Evolutionary conservation across 768 basidiomycete genomes (phyloP), one percentile per base, ranked within the genome.

Genomic region (Calocybe cyanea): DNA sequence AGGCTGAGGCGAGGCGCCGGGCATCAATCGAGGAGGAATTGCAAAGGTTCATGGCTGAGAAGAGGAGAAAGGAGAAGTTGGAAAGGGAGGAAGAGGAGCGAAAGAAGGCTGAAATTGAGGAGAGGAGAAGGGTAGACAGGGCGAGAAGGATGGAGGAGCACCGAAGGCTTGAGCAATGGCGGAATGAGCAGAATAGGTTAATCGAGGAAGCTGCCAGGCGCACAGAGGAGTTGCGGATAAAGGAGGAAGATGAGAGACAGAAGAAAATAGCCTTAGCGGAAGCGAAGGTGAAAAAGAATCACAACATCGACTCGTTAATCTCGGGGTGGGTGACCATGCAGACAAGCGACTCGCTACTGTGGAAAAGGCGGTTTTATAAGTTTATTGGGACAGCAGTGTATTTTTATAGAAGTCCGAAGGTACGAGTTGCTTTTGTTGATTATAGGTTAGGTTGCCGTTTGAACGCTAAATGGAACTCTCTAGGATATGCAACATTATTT

Each of bases 351-450:
- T 69, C 67, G 2, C 60, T 80, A 43, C 64, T 71, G 0, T 86
- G 84, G 84, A 80, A 78, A 54, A 69, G 84, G 47, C 68, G 82
- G n/a, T 85, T 75, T 54, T 83, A 74, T 62, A 76, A 72, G 59
- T 74, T 85, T 38, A 63, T 72, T 42, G 72, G 69, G 13, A 69
- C 67, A 18, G 64, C 64, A 6, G 50, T 78, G 24, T 67, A 70
- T 41, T 67, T 86, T 33, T 80, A 75, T 54, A 70, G 71, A 33
- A 77, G 68, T 57, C 71, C 70, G 25, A 71, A 77, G 63, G 83
- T 79, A 47, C 42, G 69, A 11, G 11, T 28, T 11, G 11, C 5
- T 28, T 11, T 28, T 28, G 25, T 11, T 28, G 25, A n/a, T n/a
- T 53, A 9, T 47, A 6, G 8, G 44, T 34, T 10, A 34, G 11